Evolutionary conservation across 257 asterid species (phyloP), one percentile per base, ranked within the genome.

Genomic region (Galeopsis tetrahit): DNA sequence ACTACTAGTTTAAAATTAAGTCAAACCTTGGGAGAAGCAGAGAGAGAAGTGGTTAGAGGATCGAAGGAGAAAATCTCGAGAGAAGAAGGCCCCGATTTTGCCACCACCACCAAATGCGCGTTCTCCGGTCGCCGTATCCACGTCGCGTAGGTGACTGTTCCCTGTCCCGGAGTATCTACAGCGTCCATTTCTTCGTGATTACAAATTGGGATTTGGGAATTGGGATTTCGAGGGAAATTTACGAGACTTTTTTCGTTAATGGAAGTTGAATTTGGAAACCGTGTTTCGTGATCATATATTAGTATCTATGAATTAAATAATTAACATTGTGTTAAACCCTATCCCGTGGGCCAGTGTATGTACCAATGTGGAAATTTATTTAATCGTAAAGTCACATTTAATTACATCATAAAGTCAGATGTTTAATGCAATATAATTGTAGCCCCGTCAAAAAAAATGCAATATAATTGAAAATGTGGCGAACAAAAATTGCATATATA

Each of bases 101-200:
- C 99, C 60, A 95, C 82, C 51, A 81, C 89, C 66, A 83, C 95
- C 74, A 95, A 82, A 68, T 95, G 97, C 60, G 79, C 88, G 80
- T 92, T 92, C 46, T 92, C 99, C 75, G 98, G 98, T 81, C 99
- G 89, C 76, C 89, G 84, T 77, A 95, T 92, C 99, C 99, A 95
- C 76, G 89, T 73, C 44, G 96, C 86, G 72, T 90, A 86, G 40
- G 88, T 85, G 75, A 88, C 96, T 52, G 82, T 84, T 68, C 94
- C 91, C 55, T 77, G 51, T 44, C 72, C 87, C 73, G 87, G 67
- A 62, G 84, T 84, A 81, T 88, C 91, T 43, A 77, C 81, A 21
- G 85, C 89, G 76, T 81, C 96, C 97, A 89, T 92, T 66, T 34
- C 35, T 57, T 59, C 43, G 67, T 5, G 28, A 62, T 52, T 21